Conservation (phyloP, 306 rosid genomes). For the Spatholobus suberectus region DNA sequence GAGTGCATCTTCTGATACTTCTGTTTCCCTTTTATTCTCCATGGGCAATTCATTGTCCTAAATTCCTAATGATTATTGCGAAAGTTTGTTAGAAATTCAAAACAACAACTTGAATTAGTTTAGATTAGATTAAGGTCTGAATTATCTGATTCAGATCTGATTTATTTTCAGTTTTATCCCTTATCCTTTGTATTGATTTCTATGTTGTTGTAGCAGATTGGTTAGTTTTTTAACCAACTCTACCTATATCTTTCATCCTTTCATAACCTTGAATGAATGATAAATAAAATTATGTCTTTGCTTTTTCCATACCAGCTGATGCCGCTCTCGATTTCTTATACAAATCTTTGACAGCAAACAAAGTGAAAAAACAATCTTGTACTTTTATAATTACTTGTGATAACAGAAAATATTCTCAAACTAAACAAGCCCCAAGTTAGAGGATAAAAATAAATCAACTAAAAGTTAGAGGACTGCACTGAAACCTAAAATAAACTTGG, state of each 20-base stretch:
- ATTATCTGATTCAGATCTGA: not conserved
- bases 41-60: not conserved
- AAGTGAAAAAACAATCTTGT: too few relatives aligned
- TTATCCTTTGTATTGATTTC: not conserved
- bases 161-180: not conserved
- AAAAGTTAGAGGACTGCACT: too few relatives aligned
- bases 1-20: conserved; percentile 50
- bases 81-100: not conserved
- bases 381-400: too few relatives aligned
- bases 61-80: not conserved
- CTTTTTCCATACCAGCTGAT: too few relatives aligned
- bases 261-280: not conserved
- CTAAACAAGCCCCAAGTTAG: too few relatives aligned
- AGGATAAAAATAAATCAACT: too few relatives aligned
- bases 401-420: too few relatives aligned
- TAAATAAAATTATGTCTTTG: not conserved
- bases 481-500: too few relatives aligned
- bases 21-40: not conserved
- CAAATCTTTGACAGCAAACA: too few relatives aligned
- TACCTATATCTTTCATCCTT: not conserved
- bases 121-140: not conserved
- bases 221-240: not conserved
- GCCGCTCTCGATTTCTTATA: too few relatives aligned
- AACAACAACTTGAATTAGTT: not conserved
- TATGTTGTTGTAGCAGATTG: not conserved